Evolutionary conservation across 495 filamentous ascomycete genomes (phyloP).

Genomic region (Barbatosphaeria neglecta): DNA sequence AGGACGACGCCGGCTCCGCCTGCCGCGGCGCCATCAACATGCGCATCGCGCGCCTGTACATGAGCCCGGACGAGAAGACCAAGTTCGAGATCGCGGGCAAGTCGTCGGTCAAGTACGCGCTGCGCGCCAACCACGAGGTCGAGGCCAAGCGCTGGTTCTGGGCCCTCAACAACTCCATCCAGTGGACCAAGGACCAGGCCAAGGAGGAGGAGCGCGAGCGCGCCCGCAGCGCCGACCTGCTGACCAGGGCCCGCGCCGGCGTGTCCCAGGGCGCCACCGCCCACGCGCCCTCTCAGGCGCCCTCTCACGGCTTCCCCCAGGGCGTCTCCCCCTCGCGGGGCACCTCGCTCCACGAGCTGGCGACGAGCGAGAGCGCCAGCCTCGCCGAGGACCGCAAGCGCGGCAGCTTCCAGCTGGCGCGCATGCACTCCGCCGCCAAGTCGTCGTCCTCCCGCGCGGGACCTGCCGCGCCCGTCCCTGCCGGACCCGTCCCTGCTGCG

Average conservation of each 20-base stretch:
- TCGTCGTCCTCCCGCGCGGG: constrained; percentile 8
- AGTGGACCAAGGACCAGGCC: constrained; percentile 95
- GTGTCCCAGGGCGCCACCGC: constrained; percentile 16
- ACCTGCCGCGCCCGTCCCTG: no score
- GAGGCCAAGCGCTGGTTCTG: constrained; percentile 94
- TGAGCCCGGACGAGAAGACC: constrained; percentile 94
- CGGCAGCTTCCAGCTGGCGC: constrained; percentile 32
- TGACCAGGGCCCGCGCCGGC: constrained; percentile 53
- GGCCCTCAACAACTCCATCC: constrained; percentile 97
- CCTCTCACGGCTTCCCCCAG: no score
- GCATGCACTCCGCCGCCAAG: constrained; percentile 21
- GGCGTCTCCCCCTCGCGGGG: constrained; percentile 12
- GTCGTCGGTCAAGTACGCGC: constrained; percentile 95
- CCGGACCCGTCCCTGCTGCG: no score
- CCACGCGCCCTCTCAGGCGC: no score
- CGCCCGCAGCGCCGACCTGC: constrained; percentile 57
- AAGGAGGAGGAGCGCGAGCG: constrained; percentile 73
- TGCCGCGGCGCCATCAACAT: constrained; percentile 98
- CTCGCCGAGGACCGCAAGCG: constrained; percentile 23
- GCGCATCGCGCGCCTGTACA: constrained; percentile 85
- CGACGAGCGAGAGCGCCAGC: constrained; percentile 41
- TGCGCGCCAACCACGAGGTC: constrained; percentile 92
- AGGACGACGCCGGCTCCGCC: constrained; percentile 85
- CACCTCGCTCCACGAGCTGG: constrained; percentile 27
- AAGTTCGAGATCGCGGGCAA: constrained; percentile 96